A percentile compares a stretch with the other conserved stretches of the same genome.
These are phyloP conservation scores for Giardia muris DNA, from an alignment of 208 protist genomes.

Conservation along the genomic window DNA sequence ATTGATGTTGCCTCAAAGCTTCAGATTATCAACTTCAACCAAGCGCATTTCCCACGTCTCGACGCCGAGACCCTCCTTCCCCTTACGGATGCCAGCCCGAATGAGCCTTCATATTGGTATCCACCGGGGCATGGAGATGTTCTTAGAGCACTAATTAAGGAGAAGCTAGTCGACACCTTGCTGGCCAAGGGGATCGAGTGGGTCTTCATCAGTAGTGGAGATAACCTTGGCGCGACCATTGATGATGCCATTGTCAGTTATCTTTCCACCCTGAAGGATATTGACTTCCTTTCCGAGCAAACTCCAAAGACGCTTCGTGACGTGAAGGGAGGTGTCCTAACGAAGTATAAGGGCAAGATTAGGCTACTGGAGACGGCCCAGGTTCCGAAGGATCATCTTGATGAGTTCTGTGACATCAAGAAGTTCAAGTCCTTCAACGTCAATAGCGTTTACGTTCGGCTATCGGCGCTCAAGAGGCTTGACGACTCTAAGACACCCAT, in stretches of 20 bases:
- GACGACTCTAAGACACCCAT: constrained; percentile 28
- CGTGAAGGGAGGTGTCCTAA: constrained; percentile 65
- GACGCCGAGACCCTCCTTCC: constrained; percentile 53
- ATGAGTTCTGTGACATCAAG: constrained; percentile 65
- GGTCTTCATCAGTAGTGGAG: constrained; percentile 92
- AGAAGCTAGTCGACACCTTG: constrained; percentile 54
- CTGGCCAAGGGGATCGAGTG: constrained; percentile 67
- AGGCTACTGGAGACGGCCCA: constrained; percentile 62
- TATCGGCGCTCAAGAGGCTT: constrained; percentile 51
- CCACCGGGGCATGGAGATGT: constrained; percentile 96
- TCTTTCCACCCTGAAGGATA: background rate
- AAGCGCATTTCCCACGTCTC: constrained; percentile 56
- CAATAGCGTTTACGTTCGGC: constrained; percentile 91
- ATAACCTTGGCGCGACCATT: constrained; percentile 88
- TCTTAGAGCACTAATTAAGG: constrained; percentile 70
- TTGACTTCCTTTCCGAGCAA: constrained; percentile 50
- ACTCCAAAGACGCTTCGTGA: constrained; percentile 63
- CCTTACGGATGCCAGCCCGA: constrained; percentile 34
- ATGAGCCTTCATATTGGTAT: constrained; percentile 60
- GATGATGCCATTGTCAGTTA: constrained; percentile 40
- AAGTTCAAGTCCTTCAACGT: constrained; percentile 94
- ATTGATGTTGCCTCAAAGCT: constrained; percentile 58
- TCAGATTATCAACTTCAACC: constrained; percentile 56
- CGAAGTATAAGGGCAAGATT: constrained; percentile 53
- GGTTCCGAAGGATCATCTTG: constrained; percentile 51